Conservation (phyloP, 2,329 filamentous ascomycete species). For the Aspergillus tamarii region DNA sequence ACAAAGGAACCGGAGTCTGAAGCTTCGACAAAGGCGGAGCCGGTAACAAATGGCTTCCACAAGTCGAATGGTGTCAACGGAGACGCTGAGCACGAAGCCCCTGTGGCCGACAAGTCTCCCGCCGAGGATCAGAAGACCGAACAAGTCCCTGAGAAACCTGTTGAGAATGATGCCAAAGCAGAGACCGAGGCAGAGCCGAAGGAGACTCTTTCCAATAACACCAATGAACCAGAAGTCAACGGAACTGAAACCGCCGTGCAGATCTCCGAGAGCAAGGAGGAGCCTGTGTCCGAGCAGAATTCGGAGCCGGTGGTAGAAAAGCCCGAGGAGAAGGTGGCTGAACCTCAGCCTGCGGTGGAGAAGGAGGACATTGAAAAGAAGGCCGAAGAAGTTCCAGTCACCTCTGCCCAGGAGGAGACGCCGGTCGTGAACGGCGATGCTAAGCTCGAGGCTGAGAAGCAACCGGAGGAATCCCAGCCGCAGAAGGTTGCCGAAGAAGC, state of each 20-base stretch:
- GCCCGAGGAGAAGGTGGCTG: slow-evolving; percentile 1
- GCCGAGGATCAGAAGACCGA: slow-evolving; percentile 15
- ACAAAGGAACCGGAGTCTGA: slow-evolving; percentile 17
- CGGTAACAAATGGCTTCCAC: slow-evolving; percentile 6
- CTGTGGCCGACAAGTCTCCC: slow-evolving; percentile 8
- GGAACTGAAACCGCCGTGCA: slow-evolving; percentile 14
- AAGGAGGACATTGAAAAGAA: slow-evolving; percentile 4
- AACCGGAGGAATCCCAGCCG: slow-evolving; percentile 10
- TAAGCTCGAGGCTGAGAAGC: slow-evolving; percentile 4
- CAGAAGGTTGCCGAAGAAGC: slow-evolving; percentile 10
- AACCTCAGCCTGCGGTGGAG: slow-evolving; percentile 4
- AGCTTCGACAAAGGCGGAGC: slow-evolving; percentile 1
- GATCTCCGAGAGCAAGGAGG: slow-evolving; percentile 7
- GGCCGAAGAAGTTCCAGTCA: slow-evolving; percentile 5
- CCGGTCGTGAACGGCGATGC: slow-evolving; percentile 2
- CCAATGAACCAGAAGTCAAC: slow-evolving; percentile 17
- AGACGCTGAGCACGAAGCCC: slow-evolving; percentile 5
- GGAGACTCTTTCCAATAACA: slow-evolving; percentile 11
- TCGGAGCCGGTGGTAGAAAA: slow-evolving; percentile 9
- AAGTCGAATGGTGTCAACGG: slow-evolving; percentile 15
- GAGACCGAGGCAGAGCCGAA: slow-evolving; percentile 3
- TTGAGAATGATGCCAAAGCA: slow-evolving; percentile 7
- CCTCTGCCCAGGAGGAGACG: slow-evolving; percentile 5
- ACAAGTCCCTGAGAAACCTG: slow-evolving; percentile 7
- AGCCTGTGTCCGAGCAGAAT: slow-evolving; percentile 3